These are phyloP conservation scores for Pseudocercospora vitis DNA, from an alignment of 2,329 filamentous ascomycete species.

Conservation along the genomic window DNA sequence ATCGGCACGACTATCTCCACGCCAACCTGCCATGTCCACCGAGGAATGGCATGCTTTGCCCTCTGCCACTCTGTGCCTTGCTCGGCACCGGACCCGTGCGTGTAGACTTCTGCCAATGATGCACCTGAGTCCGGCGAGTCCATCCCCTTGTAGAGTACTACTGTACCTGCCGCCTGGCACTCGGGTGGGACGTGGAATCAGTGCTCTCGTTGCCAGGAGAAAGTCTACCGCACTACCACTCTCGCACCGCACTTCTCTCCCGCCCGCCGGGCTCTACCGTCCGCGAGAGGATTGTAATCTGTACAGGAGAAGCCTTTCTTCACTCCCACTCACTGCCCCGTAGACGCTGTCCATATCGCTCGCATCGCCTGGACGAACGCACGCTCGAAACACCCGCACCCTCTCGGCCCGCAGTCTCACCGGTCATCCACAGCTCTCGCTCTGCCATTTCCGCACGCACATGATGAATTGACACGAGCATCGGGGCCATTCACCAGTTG, in stretches of 20 bases:
- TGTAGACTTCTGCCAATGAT: conserved; percentile 28
- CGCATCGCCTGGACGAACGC: not conserved
- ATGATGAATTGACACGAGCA: conserved; percentile 2
- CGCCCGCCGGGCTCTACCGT: conserved; percentile 7
- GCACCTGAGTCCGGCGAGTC: conserved; percentile 23
- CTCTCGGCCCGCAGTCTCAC: conserved; percentile 15
- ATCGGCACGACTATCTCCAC: conserved; percentile 21
- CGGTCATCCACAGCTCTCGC: conserved; percentile 4
- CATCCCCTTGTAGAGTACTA: conserved; percentile 29
- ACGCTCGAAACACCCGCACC: not conserved
- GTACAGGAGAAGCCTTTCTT: not conserved
- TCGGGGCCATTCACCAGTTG: conserved; percentile 7
- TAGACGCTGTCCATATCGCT: not conserved
- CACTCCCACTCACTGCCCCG: conserved; percentile 1
- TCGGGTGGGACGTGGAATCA: conserved; percentile 8
- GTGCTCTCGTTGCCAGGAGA: conserved; percentile 22
- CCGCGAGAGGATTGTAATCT: conserved; percentile 14
- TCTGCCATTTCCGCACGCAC: conserved; percentile 1
- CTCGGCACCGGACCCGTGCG: conserved; percentile 26
- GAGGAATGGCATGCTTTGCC: conserved; percentile 25
- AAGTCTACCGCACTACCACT: conserved; percentile 6
- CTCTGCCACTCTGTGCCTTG: conserved; percentile 25
- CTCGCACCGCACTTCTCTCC: conserved; percentile 2
- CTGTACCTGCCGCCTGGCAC: conserved; percentile 21
- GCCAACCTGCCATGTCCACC: conserved; percentile 20